A percentile compares a stretch with the other conserved stretches of the same genome.
phyloP scores from a whole-genome alignment of 495 filamentous ascomycete species.

The Pseudevernia furfuracea region DNA sequence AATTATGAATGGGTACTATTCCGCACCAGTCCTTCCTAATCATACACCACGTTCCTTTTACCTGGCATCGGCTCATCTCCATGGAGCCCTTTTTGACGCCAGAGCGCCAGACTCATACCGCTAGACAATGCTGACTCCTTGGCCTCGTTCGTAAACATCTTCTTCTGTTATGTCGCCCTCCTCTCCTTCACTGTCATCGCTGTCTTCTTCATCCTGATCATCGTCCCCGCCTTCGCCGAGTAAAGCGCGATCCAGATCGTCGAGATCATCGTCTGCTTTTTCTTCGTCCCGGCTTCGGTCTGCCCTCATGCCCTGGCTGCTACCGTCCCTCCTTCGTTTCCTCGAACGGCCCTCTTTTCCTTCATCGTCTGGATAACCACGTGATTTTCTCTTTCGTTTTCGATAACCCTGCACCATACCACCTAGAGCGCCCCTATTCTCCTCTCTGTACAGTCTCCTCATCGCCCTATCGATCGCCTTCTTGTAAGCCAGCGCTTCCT shows the following conservation, averaged over 20 bases:
- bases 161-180: slow-evolving; percentile 40
- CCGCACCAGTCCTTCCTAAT: neutral
- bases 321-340: slow-evolving; percentile 5
- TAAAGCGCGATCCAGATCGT: slow-evolving; percentile 46
- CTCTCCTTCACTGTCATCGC: slow-evolving; percentile 34
- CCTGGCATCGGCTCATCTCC: neutral
- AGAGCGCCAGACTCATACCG: slow-evolving; percentile 9
- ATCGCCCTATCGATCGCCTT: slow-evolving; percentile 61
- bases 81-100: neutral
- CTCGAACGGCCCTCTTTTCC: slow-evolving; percentile 24
- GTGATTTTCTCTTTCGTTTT: slow-evolving; percentile 27
- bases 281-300: slow-evolving; percentile 32
- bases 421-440: slow-evolving; percentile 14
- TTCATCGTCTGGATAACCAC: slow-evolving; percentile 26
- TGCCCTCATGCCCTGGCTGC: slow-evolving; percentile 21
- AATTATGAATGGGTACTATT: neutral
- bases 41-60: neutral
- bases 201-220: slow-evolving; percentile 36
- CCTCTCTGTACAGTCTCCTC: slow-evolving; percentile 56
- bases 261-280: slow-evolving; percentile 42
- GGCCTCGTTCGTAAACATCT: slow-evolving; percentile 19
- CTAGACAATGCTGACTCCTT: slow-evolving; percentile 1
- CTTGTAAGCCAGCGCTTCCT: slow-evolving; percentile 63
- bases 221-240: slow-evolving; percentile 44
- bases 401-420: slow-evolving; percentile 30